Evolutionary conservation across 1,284 basidiomycete species (phyloP).

Genomic region (Fomitopsis schrenkii): DNA sequence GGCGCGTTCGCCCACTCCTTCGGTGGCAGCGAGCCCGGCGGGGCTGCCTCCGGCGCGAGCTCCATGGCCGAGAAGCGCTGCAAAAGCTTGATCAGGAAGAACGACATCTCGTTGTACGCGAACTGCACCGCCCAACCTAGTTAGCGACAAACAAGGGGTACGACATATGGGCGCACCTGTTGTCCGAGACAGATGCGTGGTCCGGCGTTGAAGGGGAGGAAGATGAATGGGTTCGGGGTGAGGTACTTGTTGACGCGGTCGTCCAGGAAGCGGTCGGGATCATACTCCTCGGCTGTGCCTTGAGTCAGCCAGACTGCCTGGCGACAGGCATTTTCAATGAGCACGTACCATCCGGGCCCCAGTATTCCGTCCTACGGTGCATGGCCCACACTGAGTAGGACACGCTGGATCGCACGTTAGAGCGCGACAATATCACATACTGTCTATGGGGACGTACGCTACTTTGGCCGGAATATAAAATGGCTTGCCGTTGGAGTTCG

Average conservation of each 20-base stretch:
- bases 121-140: neutral
- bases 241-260: constrained; percentile 43
- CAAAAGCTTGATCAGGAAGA: constrained; percentile 11
- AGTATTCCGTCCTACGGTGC: constrained; percentile 21
- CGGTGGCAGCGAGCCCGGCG: constrained; percentile 8
- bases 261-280: constrained; percentile 58
- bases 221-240: constrained; percentile 52
- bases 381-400: constrained; percentile 19
- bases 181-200: constrained; percentile 56
- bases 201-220: constrained; percentile 56
- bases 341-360: constrained; percentile 15
- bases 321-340: neutral
- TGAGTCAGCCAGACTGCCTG: neutral
- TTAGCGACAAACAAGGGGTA: neutral
- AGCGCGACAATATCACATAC: neutral
- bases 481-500: constrained; percentile 13
- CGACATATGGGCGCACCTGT: constrained; percentile 29
- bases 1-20: constrained; percentile 8
- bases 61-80: constrained; percentile 8
- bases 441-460: constrained; percentile 7
- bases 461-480: constrained; percentile 18
- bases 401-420: constrained; percentile 6
- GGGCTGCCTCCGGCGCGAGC: constrained; percentile 15
- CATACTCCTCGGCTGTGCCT: constrained; percentile 42
- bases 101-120: constrained; percentile 11